Evolutionary conservation across 306 rosid genomes (phyloP), one percentile per base, ranked within the genome.

Genomic region (Abrus pulchellus): DNA sequence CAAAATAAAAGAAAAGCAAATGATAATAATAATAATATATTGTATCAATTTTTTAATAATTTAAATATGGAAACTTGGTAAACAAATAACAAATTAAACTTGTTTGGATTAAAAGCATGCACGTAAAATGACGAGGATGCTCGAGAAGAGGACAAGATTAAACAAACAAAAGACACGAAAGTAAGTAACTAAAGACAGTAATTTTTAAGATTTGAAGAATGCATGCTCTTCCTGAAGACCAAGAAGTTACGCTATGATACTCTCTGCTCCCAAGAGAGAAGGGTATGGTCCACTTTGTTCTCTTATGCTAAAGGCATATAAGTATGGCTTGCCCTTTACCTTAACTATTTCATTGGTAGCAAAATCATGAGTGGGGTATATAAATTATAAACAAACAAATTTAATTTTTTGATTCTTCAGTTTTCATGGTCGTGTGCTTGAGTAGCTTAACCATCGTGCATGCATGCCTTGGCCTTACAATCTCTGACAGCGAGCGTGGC

Each of bases 271-370:
- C 29, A 53, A 40, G 9, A 69, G 32, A 59, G 27, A 56, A 64
- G 47, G 6, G 44, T 33, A 32, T 74, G 80, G 84, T 73, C 75
- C 84, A 43, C 62, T 10, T 47, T 48, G 65, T 54, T 61, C 83
- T 33, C 78, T 60, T n/a, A 28, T 59, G 45, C 32, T 2, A 60
- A 36, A 28, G 64, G 65, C 78, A 70, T 12, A 27, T 0, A 36
- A 7, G 64, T 54, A 53, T 79, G 77, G 64, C 30, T 38, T 27
- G 5, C 44, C 32, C 33, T 27, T 38, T 77, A 44, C 33, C 52
- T 54, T 28, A 57, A 8, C 49, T 47, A 32, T 78, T 50, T 68
- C 69, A 78, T 78, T 78, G 76, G 70, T 11, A 4, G 77, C 53
- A 55, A 50, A 12, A 30, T 7, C 36, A 20, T 20, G 20, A 56